Percentiles rank a stretch among this genome's conserved stretches.
Evolutionary conservation across 2,329 filamentous ascomycete species (phyloP).

Genomic region (Diplocarpon rosae): DNA sequence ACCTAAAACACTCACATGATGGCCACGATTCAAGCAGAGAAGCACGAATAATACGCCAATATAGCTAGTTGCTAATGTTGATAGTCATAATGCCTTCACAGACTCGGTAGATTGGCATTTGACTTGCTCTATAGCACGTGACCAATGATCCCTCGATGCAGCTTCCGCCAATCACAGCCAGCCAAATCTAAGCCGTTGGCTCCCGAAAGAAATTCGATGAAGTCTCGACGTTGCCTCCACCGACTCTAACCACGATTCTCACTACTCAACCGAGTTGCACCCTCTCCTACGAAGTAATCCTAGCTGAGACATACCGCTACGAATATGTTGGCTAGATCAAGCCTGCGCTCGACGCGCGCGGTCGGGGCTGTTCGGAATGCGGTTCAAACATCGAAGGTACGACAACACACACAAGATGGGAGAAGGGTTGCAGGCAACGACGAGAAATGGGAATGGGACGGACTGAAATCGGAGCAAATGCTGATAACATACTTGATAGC

Average conservation of each 20-base stretch:
- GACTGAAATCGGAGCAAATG: constrained; percentile 6
- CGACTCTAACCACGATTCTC: constrained; percentile 19
- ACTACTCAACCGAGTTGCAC: constrained; percentile 24
- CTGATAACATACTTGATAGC: constrained; percentile 38
- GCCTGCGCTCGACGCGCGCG: constrained; percentile 78
- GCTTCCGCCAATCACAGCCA: background rate
- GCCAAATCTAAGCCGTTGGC: constrained; percentile 2
- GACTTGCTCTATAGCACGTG: background rate
- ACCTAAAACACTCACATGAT: too few species aligned
- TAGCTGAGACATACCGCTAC: constrained; percentile 25
- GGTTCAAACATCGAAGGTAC: constrained; percentile 65
- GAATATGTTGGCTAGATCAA: constrained; percentile 90
- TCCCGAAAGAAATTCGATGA: constrained; percentile 12
- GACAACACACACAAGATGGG: constrained; percentile 32
- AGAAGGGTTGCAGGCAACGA: constrained; percentile 13
- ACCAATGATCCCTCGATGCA: background rate
- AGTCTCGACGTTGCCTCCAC: constrained; percentile 12
- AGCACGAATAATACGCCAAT: too few species aligned
- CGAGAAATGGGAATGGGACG: background rate
- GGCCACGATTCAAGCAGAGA: too few species aligned
- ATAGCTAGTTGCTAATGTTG: too few species aligned
- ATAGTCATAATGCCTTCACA: too few species aligned
- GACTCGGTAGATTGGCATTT: background rate
- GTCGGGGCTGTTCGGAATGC: constrained; percentile 68
- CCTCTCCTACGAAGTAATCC: constrained; percentile 22